Evolutionary conservation across 169 alveolate genomes (phyloP), one percentile per base, ranked within the genome.

Genomic region (Plasmodium yoelii): DNA sequence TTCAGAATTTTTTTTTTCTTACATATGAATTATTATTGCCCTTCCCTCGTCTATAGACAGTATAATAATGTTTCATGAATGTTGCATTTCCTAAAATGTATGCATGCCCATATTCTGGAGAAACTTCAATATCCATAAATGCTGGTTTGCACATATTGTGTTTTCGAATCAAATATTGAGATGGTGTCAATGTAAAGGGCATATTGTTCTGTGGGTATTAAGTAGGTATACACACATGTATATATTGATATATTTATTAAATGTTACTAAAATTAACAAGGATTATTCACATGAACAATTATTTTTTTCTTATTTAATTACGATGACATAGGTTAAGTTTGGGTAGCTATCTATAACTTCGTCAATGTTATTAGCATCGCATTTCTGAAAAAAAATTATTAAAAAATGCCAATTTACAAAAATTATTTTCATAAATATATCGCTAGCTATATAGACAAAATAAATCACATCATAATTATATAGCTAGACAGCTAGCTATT

Each of bases 71-170:
- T 71, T 94, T 77, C 98, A 96, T 96, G 61, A 95, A 96, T 2
- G 93, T 93, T 46, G 94, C 88, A 56, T 96, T 95, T 12, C 98
- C 98, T 46, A 96, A 92, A 12, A 96, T 86, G 68, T 93, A 96
- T 13, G 98, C 97, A 10, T 91, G 96, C 0, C 98, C 98, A 73
- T 80, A 95, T 53, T 91, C 95, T 12, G 96, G 93, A 18, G 98
- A 95, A 49, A 96, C 97, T 82, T 96, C 97, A 18, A 96, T 95
- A 69, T 94, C 96, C 98, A 96, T 95, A 73, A 91, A 93, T 10
- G 97, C 98, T 8, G 97, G 97, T 73, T 94, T 94, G 90, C 97
- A 96, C 51, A 70, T 55, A 28, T 77, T 77, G 57, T 46, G 73
- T 39, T 88, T 80, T n/a, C 90, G 67, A 57, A 91, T 88, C 5